Percentiles rank a stretch among this genome's conserved stretches.
Conservation (phyloP, 2,329 filamentous ascomycete species). For the Fusarium piperis region DNA sequence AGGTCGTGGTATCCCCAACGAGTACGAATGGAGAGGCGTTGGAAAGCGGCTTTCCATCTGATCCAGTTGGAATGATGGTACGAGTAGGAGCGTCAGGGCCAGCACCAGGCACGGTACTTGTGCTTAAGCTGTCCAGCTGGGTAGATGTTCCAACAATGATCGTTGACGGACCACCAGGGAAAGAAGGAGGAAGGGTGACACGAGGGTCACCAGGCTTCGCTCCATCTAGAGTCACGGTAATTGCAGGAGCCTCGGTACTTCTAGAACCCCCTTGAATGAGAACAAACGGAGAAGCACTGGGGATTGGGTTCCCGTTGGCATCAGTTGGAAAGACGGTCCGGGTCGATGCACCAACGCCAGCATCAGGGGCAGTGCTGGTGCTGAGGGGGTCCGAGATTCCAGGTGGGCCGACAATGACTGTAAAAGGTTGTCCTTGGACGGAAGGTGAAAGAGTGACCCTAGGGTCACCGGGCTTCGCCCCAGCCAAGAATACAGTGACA, state of each 20-base stretch:
- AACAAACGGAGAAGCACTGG: neutral
- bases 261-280: neutral
- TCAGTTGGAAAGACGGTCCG: neutral
- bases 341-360: neutral
- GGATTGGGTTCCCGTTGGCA: neutral
- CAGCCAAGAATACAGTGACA: neutral
- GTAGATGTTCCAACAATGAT: constrained; percentile 29
- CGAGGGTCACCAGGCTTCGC: neutral
- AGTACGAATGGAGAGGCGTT: constrained; percentile 3
- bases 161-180: constrained; percentile 15
- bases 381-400: neutral
- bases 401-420: neutral
- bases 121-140: constrained; percentile 15
- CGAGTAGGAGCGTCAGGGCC: constrained; percentile 7
- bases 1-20: neutral
- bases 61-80: constrained; percentile 29
- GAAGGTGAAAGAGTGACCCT: neutral
- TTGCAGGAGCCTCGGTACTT: neutral
- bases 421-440: neutral
- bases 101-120: constrained; percentile 19
- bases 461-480: neutral
- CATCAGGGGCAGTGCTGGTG: neutral
- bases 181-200: constrained; percentile 1
- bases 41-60: constrained; percentile 21
- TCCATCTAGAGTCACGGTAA: neutral